These are phyloP conservation scores for Pugionium cornutum DNA, from an alignment of 345 rosid genomes.

Conservation along the genomic window DNA sequence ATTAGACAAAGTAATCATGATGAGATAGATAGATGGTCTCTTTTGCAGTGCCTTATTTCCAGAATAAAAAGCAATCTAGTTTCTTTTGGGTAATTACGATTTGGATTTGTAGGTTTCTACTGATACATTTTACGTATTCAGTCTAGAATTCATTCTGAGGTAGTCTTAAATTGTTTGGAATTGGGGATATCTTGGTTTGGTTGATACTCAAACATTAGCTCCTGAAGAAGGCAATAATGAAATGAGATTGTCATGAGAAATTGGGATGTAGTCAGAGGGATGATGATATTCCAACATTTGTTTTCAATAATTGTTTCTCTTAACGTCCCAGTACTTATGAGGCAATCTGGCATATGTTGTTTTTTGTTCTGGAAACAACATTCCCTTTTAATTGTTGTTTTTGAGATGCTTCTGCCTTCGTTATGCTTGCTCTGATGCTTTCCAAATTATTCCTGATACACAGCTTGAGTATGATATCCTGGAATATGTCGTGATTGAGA, in stretches of 20 bases:
- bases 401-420: slow-evolving; percentile 16
- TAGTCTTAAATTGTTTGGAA: slow-evolving; percentile 18
- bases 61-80: slow-evolving; percentile 15
- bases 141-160: slow-evolving; percentile 20
- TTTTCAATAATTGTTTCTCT: neutral
- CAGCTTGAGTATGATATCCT: slow-evolving; percentile 98
- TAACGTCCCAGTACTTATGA: slow-evolving; percentile 12
- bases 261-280: slow-evolving; percentile 27
- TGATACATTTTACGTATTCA: slow-evolving; percentile 20
- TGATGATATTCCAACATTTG: slow-evolving; percentile 2
- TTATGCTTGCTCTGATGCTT: slow-evolving; percentile 25
- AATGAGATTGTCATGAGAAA: slow-evolving; percentile 20
- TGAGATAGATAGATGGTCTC: slow-evolving; percentile 18
- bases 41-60: slow-evolving; percentile 18
- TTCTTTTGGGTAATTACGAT: neutral
- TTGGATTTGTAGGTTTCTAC: slow-evolving; percentile 22
- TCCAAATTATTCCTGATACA: slow-evolving; percentile 28
- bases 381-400: slow-evolving; percentile 23
- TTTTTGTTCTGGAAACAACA: slow-evolving; percentile 18
- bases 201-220: slow-evolving; percentile 5
- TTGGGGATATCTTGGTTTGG: slow-evolving; percentile 19
- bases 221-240: slow-evolving; percentile 12
- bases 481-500: slow-evolving; percentile 98
- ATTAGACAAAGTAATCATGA: neutral
- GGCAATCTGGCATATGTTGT: slow-evolving; percentile 15